phyloP scores from a whole-genome alignment of 371 early-diverging fungal genomes.

The Ordospora colligata region DNA sequence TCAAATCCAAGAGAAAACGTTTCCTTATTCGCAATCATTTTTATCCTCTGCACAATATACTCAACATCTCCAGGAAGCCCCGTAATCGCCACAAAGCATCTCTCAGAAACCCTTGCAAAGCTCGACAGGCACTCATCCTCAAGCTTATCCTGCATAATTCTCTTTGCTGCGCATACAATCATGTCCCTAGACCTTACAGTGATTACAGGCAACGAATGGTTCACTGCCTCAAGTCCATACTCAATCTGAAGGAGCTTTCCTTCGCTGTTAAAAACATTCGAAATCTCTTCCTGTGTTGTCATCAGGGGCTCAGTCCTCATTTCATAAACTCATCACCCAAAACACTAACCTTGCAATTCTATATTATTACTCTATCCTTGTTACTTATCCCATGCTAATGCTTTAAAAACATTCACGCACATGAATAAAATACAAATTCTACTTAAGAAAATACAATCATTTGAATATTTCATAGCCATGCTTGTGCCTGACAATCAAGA shows the following conservation, averaged over 20 bases:
- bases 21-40: slow-evolving; percentile 25
- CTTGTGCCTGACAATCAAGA: too few relatives aligned
- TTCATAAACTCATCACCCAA: background rate
- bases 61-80: slow-evolving; percentile 56
- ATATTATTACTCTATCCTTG: too few relatives aligned
- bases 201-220: slow-evolving; percentile 51
- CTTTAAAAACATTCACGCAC: too few relatives aligned
- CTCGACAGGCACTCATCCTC: slow-evolving; percentile 34
- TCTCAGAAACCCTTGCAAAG: slow-evolving; percentile 36
- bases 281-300: slow-evolving; percentile 34
- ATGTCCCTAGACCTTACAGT: slow-evolving; percentile 33
- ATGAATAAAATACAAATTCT: too few relatives aligned
- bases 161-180: slow-evolving; percentile 54
- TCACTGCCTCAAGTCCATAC: slow-evolving; percentile 61
- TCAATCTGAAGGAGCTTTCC: slow-evolving; percentile 60
- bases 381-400: too few relatives aligned
- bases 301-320: slow-evolving; percentile 16
- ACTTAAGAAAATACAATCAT: too few relatives aligned
- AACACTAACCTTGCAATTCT: background rate
- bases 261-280: slow-evolving; percentile 58
- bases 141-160: slow-evolving; percentile 41
- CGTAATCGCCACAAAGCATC: slow-evolving; percentile 42
- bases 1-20: slow-evolving; percentile 49
- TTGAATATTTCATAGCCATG: too few relatives aligned
- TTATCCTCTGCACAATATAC: slow-evolving; percentile 29